Percentiles rank a stretch among this genome's conserved stretches.
phyloP scores from a whole-genome alignment of 1,284 basidiomycete species.

The Stygiomarasmius scandens region DNA sequence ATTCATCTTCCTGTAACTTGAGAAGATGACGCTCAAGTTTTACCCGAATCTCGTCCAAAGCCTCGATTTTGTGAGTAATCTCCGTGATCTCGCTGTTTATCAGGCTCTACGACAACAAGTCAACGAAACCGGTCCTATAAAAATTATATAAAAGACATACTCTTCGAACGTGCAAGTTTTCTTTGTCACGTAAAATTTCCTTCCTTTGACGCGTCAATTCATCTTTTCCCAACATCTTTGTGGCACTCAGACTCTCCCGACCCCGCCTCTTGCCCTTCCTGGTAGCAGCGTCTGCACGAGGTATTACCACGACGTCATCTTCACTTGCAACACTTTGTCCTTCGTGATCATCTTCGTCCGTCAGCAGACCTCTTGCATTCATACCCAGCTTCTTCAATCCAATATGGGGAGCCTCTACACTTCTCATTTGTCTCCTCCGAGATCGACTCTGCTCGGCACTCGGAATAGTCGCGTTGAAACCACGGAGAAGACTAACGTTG shows the following conservation, averaged over 20 bases:
- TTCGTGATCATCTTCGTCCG: conserved; percentile 61
- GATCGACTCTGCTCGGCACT: conserved; percentile 79
- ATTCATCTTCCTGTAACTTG: conserved; percentile 90
- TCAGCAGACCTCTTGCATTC: conserved; percentile 74
- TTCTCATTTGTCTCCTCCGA: conserved; percentile 77
- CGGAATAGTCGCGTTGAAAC: conserved; percentile 91
- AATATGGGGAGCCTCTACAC: conserved; percentile 75
- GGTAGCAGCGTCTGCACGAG: conserved; percentile 40
- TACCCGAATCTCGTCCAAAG: conserved; percentile 79
- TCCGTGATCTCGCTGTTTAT: conserved; percentile 86
- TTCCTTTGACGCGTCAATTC: conserved; percentile 81
- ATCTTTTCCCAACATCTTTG: conserved; percentile 77
- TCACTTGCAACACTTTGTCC: conserved; percentile 65
- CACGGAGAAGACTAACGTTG: conserved; percentile 77
- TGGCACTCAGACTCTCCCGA: conserved; percentile 67
- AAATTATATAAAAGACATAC: conserved; percentile 48
- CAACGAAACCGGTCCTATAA: conserved; percentile 2
- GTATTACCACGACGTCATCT: conserved; percentile 66
- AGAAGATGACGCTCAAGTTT: conserved; percentile 85
- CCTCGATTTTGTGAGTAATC: conserved; percentile 86
- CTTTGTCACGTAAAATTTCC: conserved; percentile 87
- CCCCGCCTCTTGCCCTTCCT: conserved; percentile 60
- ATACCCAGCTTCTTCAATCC: conserved; percentile 81
- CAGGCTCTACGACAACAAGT: conserved; percentile 60
- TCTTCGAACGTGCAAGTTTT: conserved; percentile 84